Conservation (phyloP, 495 filamentous ascomycete species). For the Tricharina praecox region DNA sequence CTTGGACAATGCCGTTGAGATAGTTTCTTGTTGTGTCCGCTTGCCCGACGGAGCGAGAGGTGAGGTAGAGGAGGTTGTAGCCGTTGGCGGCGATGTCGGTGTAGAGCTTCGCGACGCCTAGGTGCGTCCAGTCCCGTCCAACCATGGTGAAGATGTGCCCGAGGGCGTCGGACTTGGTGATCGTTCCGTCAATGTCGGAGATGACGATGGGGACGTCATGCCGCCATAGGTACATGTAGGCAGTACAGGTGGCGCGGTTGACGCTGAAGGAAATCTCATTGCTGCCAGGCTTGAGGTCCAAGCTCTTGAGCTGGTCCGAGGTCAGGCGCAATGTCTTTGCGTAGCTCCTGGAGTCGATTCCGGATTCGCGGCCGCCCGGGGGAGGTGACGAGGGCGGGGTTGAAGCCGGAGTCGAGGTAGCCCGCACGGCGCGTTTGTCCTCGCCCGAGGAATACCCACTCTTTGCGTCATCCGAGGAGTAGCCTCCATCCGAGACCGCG, state of each 20-base stretch:
- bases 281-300: slow-evolving; percentile 64
- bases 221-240: slow-evolving; percentile 83
- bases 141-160: slow-evolving; percentile 98
- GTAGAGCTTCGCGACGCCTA: slow-evolving; percentile 91
- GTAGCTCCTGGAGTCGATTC: slow-evolving; percentile 65
- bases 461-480: slow-evolving; percentile 61
- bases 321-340: slow-evolving; percentile 95
- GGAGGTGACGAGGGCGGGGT: slow-evolving; percentile 61
- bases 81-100: slow-evolving; percentile 90
- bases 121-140: slow-evolving; percentile 94
- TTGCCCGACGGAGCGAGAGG: slow-evolving; percentile 81
- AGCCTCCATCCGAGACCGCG: slow-evolving; percentile 68
- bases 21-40: slow-evolving; percentile 84
- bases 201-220: slow-evolving; percentile 85
- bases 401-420: slow-evolving; percentile 46
- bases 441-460: slow-evolving; percentile 24
- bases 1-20: slow-evolving; percentile 75
- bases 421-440: slow-evolving; percentile 13
- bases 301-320: slow-evolving; percentile 78
- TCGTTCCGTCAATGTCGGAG: slow-evolving; percentile 96
- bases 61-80: slow-evolving; percentile 97
- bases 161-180: slow-evolving; percentile 93
- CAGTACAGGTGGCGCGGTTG: slow-evolving; percentile 78
- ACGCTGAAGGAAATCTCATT: slow-evolving; percentile 95
- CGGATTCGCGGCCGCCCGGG: slow-evolving; percentile 31